These are phyloP conservation scores for Fusarium sp. DNA, from an alignment of 2,329 filamentous ascomycete species.

Conservation along the genomic window DNA sequence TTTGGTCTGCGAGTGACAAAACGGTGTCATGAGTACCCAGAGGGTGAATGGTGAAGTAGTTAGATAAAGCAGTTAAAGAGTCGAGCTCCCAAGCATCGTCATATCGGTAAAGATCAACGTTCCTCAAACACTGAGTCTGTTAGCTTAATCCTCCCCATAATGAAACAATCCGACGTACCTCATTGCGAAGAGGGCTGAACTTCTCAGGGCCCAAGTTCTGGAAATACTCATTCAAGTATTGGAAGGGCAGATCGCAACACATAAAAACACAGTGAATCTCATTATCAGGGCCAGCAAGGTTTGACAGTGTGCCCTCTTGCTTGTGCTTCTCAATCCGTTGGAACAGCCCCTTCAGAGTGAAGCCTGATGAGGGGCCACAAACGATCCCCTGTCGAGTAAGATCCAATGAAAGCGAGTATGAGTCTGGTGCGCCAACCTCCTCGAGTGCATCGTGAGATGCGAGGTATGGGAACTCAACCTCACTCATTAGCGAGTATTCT, in stretches of 20 bases:
- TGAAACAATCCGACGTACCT: conserved; percentile 40
- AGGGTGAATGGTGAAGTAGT: conserved; percentile 46
- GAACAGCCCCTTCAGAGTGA: conserved; percentile 62
- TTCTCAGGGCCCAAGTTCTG: conserved; percentile 58
- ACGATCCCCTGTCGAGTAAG: conserved; percentile 67
- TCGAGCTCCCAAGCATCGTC: conserved; percentile 64
- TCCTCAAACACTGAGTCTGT: conserved; percentile 53
- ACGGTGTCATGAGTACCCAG: conserved; percentile 38
- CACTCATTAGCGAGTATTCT: conserved; percentile 58
- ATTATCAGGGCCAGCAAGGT: conserved; percentile 57
- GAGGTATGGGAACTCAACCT: conserved; percentile 67
- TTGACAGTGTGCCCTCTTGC: conserved; percentile 52
- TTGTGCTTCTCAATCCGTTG: conserved; percentile 60
- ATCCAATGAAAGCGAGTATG: conserved; percentile 62
- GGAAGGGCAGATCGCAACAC: conserved; percentile 70
- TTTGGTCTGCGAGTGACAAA: conserved; percentile 37
- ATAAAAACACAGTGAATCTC: conserved; percentile 66
- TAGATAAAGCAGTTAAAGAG: conserved; percentile 50
- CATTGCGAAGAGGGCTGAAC: conserved; percentile 58
- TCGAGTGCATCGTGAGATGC: conserved; percentile 63
- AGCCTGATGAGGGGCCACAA: conserved; percentile 68
- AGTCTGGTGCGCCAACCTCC: conserved; percentile 63
- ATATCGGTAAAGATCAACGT: conserved; percentile 63
- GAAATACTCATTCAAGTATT: conserved; percentile 69
- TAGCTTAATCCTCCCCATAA: neutral